Percentiles rank a stretch among this genome's conserved stretches.
Evolutionary conservation across 306 rosid species (phyloP).

Genomic region (Begonia peltatifolia): DNA sequence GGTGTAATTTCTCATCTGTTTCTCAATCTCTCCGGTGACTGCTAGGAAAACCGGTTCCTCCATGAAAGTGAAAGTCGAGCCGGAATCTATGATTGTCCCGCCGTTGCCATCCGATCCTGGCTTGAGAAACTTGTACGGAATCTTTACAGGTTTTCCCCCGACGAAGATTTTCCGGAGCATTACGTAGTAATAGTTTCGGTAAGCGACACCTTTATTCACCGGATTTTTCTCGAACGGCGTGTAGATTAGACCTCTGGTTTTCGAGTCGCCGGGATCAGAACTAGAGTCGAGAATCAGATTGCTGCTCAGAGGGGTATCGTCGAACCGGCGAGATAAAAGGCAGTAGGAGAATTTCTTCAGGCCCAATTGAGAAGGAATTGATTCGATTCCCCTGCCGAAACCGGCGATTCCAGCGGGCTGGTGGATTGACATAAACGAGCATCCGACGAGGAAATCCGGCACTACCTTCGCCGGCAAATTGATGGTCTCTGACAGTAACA

Average conservation of each 20-base stretch:
- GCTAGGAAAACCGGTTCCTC: slow-evolving; percentile 38
- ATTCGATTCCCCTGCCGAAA: slow-evolving; percentile 66
- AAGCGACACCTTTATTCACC: slow-evolving; percentile 17
- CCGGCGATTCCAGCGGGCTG: slow-evolving; percentile 89
- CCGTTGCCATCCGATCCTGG: slow-evolving; percentile 52
- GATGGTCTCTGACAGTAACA: slow-evolving; percentile 46
- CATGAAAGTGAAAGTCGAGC: slow-evolving; percentile 69
- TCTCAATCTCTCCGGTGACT: slow-evolving; percentile 35
- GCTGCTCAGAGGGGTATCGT: slow-evolving; percentile 44
- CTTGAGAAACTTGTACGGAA: slow-evolving; percentile 30
- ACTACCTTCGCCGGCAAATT: slow-evolving; percentile 26
- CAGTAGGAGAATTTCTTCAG: slow-evolving; percentile 73
- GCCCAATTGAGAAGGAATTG: slow-evolving; percentile 63
- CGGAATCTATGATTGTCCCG: slow-evolving; percentile 78
- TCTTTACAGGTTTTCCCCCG: slow-evolving; percentile 34
- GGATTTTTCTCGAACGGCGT: slow-evolving; percentile 58
- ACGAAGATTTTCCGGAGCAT: slow-evolving; percentile 38
- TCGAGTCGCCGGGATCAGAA: slow-evolving; percentile 15
- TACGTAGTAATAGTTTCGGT: slow-evolving; percentile 48
- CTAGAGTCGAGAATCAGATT: slow-evolving; percentile 37
- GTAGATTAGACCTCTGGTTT: slow-evolving; percentile 27
- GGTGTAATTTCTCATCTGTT: slow-evolving; percentile 39
- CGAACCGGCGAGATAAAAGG: slow-evolving; percentile 48
- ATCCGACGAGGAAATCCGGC: slow-evolving; percentile 45
- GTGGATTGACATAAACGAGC: slow-evolving; percentile 54